These are phyloP conservation scores for Puccinia brachypodii DNA, from an alignment of 1,284 basidiomycete genomes.

Conservation along the genomic window DNA sequence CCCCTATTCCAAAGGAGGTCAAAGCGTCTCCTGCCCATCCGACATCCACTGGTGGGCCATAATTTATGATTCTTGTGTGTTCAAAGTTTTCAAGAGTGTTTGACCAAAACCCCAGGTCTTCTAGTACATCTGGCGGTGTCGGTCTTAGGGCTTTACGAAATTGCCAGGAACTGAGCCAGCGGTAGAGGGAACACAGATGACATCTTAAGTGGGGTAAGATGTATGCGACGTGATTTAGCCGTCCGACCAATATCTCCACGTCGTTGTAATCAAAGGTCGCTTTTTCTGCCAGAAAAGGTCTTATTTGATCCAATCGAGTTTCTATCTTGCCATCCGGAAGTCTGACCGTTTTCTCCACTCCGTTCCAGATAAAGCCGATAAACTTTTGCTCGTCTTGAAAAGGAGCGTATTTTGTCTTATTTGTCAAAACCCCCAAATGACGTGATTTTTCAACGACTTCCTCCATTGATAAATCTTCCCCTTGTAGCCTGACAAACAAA, in stretches of 20 bases:
- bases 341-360: neutral
- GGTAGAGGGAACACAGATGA: neutral
- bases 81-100: neutral
- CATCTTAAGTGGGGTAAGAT: slow-evolving; percentile 2
- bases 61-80: neutral
- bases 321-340: neutral
- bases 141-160: neutral
- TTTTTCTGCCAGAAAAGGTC: neutral
- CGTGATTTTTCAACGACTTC: neutral
- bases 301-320: neutral
- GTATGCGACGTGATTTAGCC: neutral
- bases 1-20: neutral
- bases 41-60: neutral
- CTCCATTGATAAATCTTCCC: neutral
- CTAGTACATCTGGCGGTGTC: neutral
- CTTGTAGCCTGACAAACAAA: neutral
- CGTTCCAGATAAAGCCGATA: slow-evolving; percentile 21
- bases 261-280: neutral
- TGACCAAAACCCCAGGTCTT: neutral
- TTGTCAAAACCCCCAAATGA: slow-evolving; percentile 1
- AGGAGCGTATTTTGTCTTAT: neutral
- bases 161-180: neutral
- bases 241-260: slow-evolving; percentile 2
- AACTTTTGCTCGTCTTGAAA: slow-evolving; percentile 19
- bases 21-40: neutral